Percentiles rank a stretch among this genome's conserved stretches.
These are phyloP conservation scores for Pluteus cervinus DNA, from an alignment of 768 basidiomycete genomes.

Conservation along the genomic window DNA sequence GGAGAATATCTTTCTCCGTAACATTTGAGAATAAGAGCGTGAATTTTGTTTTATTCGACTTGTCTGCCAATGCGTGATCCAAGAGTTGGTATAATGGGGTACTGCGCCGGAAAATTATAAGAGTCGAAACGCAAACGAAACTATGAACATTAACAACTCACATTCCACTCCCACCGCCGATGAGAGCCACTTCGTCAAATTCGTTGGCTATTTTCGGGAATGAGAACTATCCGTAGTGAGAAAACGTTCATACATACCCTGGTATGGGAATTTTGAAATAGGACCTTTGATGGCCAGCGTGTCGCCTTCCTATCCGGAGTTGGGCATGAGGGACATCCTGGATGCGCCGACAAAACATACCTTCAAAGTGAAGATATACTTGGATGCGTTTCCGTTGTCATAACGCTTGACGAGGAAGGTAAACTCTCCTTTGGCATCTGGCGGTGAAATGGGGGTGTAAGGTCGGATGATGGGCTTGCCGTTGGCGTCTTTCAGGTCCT, in stretches of 20 bases:
- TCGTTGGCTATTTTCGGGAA: conserved; percentile 54
- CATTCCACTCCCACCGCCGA: conserved; percentile 95
- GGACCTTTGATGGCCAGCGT: conserved; percentile 88
- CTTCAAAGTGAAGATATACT: conserved; percentile 75
- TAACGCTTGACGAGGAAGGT: conserved; percentile 82
- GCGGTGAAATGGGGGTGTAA: conserved; percentile 87
- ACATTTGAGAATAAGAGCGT: conserved; percentile 90
- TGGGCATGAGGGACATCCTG: conserved; percentile 4
- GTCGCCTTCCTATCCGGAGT: conserved; percentile 53
- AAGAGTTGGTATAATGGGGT: conserved; percentile 84
- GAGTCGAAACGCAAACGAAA: background rate
- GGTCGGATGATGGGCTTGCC: conserved; percentile 87
- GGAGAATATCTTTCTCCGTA: conserved; percentile 84
- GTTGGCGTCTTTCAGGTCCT: conserved; percentile 60
- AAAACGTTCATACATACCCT: conserved; percentile 38
- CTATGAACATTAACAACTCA: conserved; percentile 26
- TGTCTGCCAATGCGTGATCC: conserved; percentile 63
- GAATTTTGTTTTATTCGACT: conserved; percentile 88
- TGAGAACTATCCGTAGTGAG: no score
- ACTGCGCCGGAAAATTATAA: conserved; percentile 30
- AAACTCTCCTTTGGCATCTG: conserved; percentile 70
- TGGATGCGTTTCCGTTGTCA: conserved; percentile 77
- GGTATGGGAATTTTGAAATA: conserved; percentile 80
- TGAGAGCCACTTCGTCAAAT: conserved; percentile 79
- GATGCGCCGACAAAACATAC: conserved; percentile 15